Conservation (phyloP, 805 yeast species). For the Candida oleophila region DNA sequence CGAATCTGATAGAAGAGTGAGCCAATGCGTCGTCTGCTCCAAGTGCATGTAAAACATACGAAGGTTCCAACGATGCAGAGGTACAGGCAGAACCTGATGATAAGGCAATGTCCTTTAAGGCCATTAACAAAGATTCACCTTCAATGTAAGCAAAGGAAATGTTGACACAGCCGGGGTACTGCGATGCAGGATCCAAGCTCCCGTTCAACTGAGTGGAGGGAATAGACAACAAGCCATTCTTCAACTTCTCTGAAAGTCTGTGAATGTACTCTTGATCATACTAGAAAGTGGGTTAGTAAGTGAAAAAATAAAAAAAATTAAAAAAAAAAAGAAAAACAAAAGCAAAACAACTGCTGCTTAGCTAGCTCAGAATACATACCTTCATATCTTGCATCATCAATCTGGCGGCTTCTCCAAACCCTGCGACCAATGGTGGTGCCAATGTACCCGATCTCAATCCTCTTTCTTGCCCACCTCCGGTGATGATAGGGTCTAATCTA, state of each 20-base stretch:
- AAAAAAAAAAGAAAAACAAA: too few species aligned
- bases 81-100: slow-evolving; percentile 98
- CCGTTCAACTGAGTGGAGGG: slow-evolving; percentile 93
- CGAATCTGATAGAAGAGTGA: slow-evolving; percentile 96
- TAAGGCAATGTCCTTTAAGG: slow-evolving; percentile 92
- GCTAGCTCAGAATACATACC: slow-evolving; percentile 5
- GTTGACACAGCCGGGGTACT: slow-evolving; percentile 92
- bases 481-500: slow-evolving; percentile 88
- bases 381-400: slow-evolving; percentile 71
- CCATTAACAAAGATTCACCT: slow-evolving; percentile 97
- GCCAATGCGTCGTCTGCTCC: slow-evolving; percentile 99
- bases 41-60: slow-evolving; percentile 91
- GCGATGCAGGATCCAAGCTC: slow-evolving; percentile 49
- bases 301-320: slow-evolving; percentile 5
- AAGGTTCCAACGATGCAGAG: slow-evolving; percentile 96
- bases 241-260: slow-evolving; percentile 69
- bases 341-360: too few species aligned
- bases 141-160: slow-evolving; percentile 96
- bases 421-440: slow-evolving; percentile 94
- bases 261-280: slow-evolving; percentile 72
- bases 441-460: slow-evolving; percentile 96
- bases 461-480: slow-evolving; percentile 99
- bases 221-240: slow-evolving; percentile 68
- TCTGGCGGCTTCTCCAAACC: slow-evolving; percentile 97
- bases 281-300: slow-evolving; percentile 6